phyloP scores from a whole-genome alignment of 306 rosid species.

The Vigna unguiculata region DNA sequence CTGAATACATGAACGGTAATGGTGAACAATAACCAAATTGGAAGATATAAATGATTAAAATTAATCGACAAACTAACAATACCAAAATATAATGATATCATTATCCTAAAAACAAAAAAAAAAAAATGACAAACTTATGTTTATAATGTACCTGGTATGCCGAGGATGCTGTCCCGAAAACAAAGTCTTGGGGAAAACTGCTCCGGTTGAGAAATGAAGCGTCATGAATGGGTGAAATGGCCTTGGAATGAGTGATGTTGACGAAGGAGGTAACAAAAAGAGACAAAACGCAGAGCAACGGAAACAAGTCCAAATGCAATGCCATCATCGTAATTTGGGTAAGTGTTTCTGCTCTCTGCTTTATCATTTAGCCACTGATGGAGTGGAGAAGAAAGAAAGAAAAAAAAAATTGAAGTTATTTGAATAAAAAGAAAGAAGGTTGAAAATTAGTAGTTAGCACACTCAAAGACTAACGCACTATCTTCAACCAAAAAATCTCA shows the following conservation, averaged over 20 bases:
- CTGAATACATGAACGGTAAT: background rate
- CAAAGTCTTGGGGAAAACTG: conserved; percentile 47
- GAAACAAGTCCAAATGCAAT: background rate
- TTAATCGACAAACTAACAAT: background rate
- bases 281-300: background rate
- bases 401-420: too few relatives aligned
- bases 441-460: too few relatives aligned
- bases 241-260: background rate
- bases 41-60: background rate
- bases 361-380: background rate
- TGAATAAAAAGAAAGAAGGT: too few relatives aligned
- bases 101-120: too few relatives aligned
- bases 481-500: too few relatives aligned
- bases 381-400: too few relatives aligned
- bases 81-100: too few relatives aligned
- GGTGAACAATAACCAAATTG: background rate
- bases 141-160: conserved; percentile 39
- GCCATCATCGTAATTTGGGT: background rate
- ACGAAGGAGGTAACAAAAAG: background rate
- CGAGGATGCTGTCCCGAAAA: conserved; percentile 48
- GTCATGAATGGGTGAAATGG: background rate
- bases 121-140: too few relatives aligned
- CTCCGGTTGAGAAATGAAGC: conserved; percentile 49
- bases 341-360: background rate
- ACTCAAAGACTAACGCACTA: too few relatives aligned